Percentiles rank a stretch among this genome's conserved stretches.
Conservation (phyloP, 129 eudicot species). For the Erigeron canadensis region DNA sequence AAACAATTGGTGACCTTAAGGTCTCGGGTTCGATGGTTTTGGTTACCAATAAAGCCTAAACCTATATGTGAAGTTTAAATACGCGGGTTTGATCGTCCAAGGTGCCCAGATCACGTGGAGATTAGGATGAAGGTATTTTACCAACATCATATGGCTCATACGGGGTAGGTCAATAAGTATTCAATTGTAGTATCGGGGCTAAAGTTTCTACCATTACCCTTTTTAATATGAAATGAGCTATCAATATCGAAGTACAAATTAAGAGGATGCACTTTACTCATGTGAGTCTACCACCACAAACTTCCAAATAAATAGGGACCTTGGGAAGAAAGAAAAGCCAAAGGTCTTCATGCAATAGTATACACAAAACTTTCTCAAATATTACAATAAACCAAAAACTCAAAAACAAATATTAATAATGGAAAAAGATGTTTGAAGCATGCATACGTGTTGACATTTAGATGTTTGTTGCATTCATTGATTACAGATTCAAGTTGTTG, state of each 20-base stretch:
- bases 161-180: too few relatives aligned
- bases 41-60: too few relatives aligned
- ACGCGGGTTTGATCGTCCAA: too few relatives aligned
- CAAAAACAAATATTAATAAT: background rate
- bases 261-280: background rate
- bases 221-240: background rate
- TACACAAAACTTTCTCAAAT: background rate
- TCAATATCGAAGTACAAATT: background rate
- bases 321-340: constrained; percentile 12
- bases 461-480: constrained; percentile 20
- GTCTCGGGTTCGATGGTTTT: too few relatives aligned
- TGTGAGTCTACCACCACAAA: constrained; percentile 20
- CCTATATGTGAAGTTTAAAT: too few relatives aligned
- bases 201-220: too few relatives aligned
- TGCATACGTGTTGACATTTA: constrained; percentile 27
- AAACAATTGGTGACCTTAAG: too few relatives aligned
- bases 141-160: too few relatives aligned
- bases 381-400: background rate
- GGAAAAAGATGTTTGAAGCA: constrained; percentile 14
- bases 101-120: too few relatives aligned
- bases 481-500: constrained; percentile 23
- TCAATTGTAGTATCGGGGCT: too few relatives aligned
- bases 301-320: constrained; percentile 32
- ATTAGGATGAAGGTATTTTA: too few relatives aligned
- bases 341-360: background rate